These are phyloP conservation scores for Fusarium torulosum DNA, from an alignment of 2,329 filamentous ascomycete species.

Conservation along the genomic window DNA sequence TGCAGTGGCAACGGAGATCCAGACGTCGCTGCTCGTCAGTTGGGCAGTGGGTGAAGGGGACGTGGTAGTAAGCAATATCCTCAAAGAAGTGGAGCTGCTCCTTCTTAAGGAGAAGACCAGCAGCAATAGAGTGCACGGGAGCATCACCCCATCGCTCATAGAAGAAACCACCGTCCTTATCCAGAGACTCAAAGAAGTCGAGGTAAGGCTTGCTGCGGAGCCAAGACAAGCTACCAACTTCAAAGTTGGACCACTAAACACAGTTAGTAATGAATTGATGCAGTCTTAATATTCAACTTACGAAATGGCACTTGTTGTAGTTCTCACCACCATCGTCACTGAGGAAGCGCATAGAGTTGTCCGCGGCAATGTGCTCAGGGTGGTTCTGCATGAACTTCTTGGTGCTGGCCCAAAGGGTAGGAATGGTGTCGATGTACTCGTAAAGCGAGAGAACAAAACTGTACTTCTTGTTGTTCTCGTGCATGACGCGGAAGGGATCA, in stretches of 20 bases:
- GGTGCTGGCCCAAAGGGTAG: slow-evolving; percentile 93
- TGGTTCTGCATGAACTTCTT: slow-evolving; percentile 94
- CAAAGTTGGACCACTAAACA: slow-evolving; percentile 95
- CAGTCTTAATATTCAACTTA: slow-evolving; percentile 59
- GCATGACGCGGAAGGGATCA: slow-evolving; percentile 97
- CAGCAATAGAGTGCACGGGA: slow-evolving; percentile 97
- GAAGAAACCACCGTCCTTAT: slow-evolving; percentile 95
- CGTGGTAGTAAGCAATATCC: slow-evolving; percentile 98
- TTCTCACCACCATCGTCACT: slow-evolving; percentile 91
- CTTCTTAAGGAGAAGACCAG: slow-evolving; percentile 86
- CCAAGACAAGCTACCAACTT: slow-evolving; percentile 95
- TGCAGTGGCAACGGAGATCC: slow-evolving; percentile 92
- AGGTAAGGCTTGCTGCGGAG: slow-evolving; percentile 88
- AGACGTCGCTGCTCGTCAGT: slow-evolving; percentile 86
- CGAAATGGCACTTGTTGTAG: slow-evolving; percentile 98
- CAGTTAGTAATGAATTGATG: slow-evolving; percentile 31
- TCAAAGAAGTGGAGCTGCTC: slow-evolving; percentile 98
- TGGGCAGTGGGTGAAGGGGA: slow-evolving; percentile 97
- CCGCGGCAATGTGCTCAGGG: slow-evolving; percentile 86
- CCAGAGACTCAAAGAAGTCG: slow-evolving; percentile 90
- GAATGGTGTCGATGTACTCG: slow-evolving; percentile 97
- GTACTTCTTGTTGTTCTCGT: slow-evolving; percentile 97
- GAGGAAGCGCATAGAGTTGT: slow-evolving; percentile 90
- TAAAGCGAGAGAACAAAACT: slow-evolving; percentile 95
- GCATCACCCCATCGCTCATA: slow-evolving; percentile 99